Evolutionary conservation across 768 basidiomycete genomes (phyloP), one percentile per base, ranked within the genome.

Genomic region (Suillus cothurnatus): DNA sequence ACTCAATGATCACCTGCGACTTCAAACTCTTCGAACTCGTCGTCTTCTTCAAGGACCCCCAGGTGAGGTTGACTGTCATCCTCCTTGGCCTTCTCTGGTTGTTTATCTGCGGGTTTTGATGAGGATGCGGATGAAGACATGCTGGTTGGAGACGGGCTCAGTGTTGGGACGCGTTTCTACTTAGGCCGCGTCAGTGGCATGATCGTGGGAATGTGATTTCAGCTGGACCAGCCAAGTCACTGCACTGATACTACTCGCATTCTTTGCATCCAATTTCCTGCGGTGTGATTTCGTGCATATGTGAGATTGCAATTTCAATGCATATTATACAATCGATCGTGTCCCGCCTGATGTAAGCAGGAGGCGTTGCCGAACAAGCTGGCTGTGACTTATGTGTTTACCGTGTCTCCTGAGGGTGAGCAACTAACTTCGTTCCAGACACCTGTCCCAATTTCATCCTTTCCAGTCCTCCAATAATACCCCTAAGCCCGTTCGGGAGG

Each of bases 21-120:
- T 19, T 86, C 80, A 76, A 97, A 97, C 72, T 96, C 95, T 73
- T 97, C 95, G 71, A 98, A 98, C 80, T 98, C 95, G 75, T 98
- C 95, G 75, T 98, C 95, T 75, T 98, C 95, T 73, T 98, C 95
- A 8, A 98, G 81, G n/a, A 95, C 89, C 49, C 95, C 93, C 0
- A 97, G 85, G 72, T 91, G 88, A 6, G 87, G 86, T 56, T 85
- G 84, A 2, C 79, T 79, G 64, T 85, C 82, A 0, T 83, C 80
- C 41, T 82, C 81, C 62, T 81, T 76, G 64, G 81, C 77, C 56
- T 82, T 81, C 31, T 77, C 72, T 32, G 72, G 66, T 9, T 62
- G 68, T 61, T 78, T 77, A 56, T 64, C 79, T 45, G 69, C 73
- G 34, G 74, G 55, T 64, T 88, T 88, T 61, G 87, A 81, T 45